Base-by-base conservation (phyloP, 1,284 basidiomycete genomes). In the Cryptococcus neoformans region DNA sequence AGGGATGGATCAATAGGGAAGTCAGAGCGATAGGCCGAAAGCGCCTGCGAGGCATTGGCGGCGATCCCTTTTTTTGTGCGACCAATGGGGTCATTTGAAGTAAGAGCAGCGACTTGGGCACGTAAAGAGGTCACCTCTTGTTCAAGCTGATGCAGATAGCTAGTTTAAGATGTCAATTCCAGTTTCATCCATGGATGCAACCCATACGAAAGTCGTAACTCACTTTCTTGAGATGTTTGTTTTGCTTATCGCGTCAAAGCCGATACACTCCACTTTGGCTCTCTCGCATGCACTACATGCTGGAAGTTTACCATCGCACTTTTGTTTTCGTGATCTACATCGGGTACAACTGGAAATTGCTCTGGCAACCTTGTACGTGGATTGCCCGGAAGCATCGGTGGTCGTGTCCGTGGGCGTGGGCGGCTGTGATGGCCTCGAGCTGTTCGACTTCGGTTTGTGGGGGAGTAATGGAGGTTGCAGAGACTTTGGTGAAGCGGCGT, bases 221-320 rank as follows among this genome's bases (percentile, higher is more conserved):
- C 60, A 78, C 78, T 77, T 79, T 65, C 78, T 59, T 1, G 76
- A 77, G 7, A 79, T 72, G 56, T 79, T 79, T n/a, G 76, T 76
- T 63, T 79, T 79, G 39, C 69, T 73, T 40, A 79, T 77, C 4
- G 78, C 78, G 54, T 79, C 78, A 60, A 79, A 78, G 11, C 78
- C 78, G 17, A 79, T 75, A 64, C 78, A 79, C 54, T 79, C 78
- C n/a, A 79, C 78, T 49, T 77, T 77, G 40, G 78, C 78, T 44
- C 76, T 62, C 42, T 74, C 67, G 44, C 73, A 75, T 44, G 71
- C 72, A 41, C 63, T 67, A 63, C 78, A 79, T 10, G 77, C 77
- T 6, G 78, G 78, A 9, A 79, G 64, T 55, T 78, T 78, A 5
- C 78, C 78, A 63, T 79, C 78, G 58, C 78, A 79, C 65, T 78